These are phyloP conservation scores for Starmerella stigmatis DNA, from an alignment of 805 yeast genomes.

Conservation along the genomic window DNA sequence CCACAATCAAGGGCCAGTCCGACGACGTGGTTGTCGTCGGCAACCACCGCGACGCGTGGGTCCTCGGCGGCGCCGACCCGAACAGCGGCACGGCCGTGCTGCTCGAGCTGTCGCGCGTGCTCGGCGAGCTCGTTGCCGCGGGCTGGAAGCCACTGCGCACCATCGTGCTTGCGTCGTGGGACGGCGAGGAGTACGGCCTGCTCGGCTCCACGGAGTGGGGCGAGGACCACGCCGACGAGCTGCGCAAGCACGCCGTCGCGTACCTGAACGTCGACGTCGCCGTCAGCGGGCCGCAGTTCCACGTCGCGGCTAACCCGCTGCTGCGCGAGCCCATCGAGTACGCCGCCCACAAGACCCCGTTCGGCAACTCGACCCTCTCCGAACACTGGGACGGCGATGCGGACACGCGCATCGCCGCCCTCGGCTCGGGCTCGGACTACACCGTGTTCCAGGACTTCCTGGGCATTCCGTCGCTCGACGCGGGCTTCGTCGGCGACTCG, in stretches of 20 bases:
- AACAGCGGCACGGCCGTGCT: slow-evolving; percentile 60
- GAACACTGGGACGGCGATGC: slow-evolving; percentile 30
- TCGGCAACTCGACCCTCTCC: slow-evolving; percentile 27
- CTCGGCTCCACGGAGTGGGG: slow-evolving; percentile 73
- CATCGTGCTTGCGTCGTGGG: slow-evolving; percentile 66
- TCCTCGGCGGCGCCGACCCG: slow-evolving; percentile 72
- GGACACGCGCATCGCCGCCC: slow-evolving; percentile 34
- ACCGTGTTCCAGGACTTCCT: slow-evolving; percentile 36
- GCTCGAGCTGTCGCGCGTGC: slow-evolving; percentile 52
- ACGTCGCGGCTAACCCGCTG: slow-evolving; percentile 49
- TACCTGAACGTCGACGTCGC: slow-evolving; percentile 64
- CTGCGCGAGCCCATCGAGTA: slow-evolving; percentile 40
- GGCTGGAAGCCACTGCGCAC: slow-evolving; percentile 72
- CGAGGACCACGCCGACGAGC: slow-evolving; percentile 42
- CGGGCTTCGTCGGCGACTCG: slow-evolving; percentile 41
- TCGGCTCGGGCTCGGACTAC: slow-evolving; percentile 66
- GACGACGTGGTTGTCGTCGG: slow-evolving; percentile 56
- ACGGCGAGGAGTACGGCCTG: slow-evolving; percentile 64
- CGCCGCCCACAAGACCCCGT: slow-evolving; percentile 42
- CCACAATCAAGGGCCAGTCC: slow-evolving; percentile 44
- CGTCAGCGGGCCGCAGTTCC: slow-evolving; percentile 44
- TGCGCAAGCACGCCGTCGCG: slow-evolving; percentile 47
- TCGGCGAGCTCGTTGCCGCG: slow-evolving; percentile 39
- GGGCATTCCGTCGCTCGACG: slow-evolving; percentile 41
- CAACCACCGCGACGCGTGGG: slow-evolving; percentile 75